Evolutionary conservation across 2,329 filamentous ascomycete genomes (phyloP).

Genomic region (Aureobasidium sp.): DNA sequence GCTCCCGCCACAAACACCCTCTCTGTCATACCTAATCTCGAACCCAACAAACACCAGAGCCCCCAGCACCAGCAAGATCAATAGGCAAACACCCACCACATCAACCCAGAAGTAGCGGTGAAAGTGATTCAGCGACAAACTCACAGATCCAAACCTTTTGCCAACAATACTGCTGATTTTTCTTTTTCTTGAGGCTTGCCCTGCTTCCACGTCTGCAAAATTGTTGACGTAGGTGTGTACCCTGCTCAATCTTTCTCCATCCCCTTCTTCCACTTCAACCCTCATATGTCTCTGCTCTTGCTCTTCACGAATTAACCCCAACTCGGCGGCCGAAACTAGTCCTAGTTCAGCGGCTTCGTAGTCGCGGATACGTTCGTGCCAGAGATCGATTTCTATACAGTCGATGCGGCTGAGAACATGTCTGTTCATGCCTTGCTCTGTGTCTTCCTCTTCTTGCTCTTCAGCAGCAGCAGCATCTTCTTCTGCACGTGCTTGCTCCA

Average conservation of each 20-base stretch:
- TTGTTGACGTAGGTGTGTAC: not conserved
- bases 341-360: conserved; percentile 2
- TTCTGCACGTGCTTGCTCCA: not conserved
- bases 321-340: not conserved
- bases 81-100: not conserved
- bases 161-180: not conserved
- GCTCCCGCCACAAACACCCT: not conserved
- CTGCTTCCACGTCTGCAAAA: not conserved
- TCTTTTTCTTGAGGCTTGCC: not conserved
- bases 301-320: not conserved
- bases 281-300: not conserved
- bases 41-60: not conserved
- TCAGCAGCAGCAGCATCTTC: not conserved
- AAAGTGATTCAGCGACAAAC: not conserved
- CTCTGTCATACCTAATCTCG: not conserved
- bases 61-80: not conserved
- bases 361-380: not conserved
- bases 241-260: not conserved
- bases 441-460: not conserved
- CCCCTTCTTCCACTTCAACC: not conserved
- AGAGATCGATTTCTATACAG: not conserved
- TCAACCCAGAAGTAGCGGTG: conserved; percentile 3
- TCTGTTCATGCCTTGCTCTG: not conserved
- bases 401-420: conserved; percentile 2
- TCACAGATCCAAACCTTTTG: not conserved